Evolutionary conservation across 2,329 filamentous ascomycete genomes (phyloP).

Genomic region (Fusarium citri): DNA sequence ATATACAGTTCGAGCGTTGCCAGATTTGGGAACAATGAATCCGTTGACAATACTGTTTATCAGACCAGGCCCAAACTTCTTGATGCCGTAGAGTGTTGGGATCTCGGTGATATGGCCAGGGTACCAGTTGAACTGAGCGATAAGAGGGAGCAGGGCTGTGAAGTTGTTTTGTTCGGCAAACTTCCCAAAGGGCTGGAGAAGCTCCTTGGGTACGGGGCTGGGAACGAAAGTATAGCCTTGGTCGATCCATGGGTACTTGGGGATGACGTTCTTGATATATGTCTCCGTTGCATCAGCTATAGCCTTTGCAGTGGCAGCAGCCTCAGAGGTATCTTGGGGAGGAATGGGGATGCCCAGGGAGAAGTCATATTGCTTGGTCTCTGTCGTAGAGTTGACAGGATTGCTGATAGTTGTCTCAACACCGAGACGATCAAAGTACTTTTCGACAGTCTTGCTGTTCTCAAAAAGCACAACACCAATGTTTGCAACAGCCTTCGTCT

Average conservation of each 20-base stretch:
- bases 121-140: slow-evolving; percentile 37
- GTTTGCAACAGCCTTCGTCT: slow-evolving; percentile 20
- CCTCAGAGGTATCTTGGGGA: not conserved
- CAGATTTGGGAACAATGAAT: slow-evolving; percentile 21
- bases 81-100: slow-evolving; percentile 34
- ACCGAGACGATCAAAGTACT: slow-evolving; percentile 27
- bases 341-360: slow-evolving; percentile 34
- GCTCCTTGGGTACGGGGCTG: slow-evolving; percentile 31
- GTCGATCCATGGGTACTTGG: slow-evolving; percentile 40
- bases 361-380: slow-evolving; percentile 30
- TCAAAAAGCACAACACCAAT: slow-evolving; percentile 32
- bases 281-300: slow-evolving; percentile 5
- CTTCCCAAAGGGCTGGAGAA: slow-evolving; percentile 28
- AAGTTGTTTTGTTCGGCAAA: slow-evolving; percentile 36
- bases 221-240: slow-evolving; percentile 31
- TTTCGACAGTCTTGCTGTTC: slow-evolving; percentile 22
- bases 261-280: slow-evolving; percentile 23
- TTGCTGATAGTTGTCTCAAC: slow-evolving; percentile 6
- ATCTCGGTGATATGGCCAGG: slow-evolving; percentile 29
- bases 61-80: slow-evolving; percentile 32
- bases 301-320: slow-evolving; percentile 3
- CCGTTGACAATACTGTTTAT: slow-evolving; percentile 9
- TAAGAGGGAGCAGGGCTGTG: slow-evolving; percentile 18
- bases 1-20: slow-evolving; percentile 29
- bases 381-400: not conserved